Conservation (phyloP, 2,329 filamentous ascomycete genomes). For the Davidsoniella virescens region DNA sequence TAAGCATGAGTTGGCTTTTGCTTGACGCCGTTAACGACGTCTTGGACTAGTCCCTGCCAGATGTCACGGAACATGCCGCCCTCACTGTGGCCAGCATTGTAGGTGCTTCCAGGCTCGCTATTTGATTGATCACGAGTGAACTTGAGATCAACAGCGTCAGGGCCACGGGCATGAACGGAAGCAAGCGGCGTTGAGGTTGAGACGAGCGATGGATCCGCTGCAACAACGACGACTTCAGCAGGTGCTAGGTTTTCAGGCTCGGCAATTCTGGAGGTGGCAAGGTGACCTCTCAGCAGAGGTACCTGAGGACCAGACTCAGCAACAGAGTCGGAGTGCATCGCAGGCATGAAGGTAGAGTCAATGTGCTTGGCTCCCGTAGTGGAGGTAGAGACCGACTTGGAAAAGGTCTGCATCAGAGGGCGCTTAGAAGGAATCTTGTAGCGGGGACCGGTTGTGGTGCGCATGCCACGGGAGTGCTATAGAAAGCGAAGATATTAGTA, state of each 20-base stretch:
- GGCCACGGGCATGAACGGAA: conserved; percentile 40
- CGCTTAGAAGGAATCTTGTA: conserved; percentile 21
- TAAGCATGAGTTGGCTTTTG: conserved; percentile 1
- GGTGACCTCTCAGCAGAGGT: conserved; percentile 43
- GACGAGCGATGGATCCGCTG: conserved; percentile 37
- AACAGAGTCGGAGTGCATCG: conserved; percentile 27
- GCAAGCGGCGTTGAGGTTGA: conserved; percentile 34
- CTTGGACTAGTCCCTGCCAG: conserved; percentile 41
- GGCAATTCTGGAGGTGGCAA: conserved; percentile 27
- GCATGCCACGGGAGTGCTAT: conserved; percentile 24
- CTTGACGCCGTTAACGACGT: conserved; percentile 20
- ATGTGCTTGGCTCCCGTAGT: conserved; percentile 24
- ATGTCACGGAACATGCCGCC: conserved; percentile 36
- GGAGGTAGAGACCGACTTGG: conserved; percentile 29
- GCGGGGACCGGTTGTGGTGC: conserved; percentile 31
- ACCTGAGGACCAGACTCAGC: conserved; percentile 20
- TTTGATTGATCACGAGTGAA: conserved; percentile 26
- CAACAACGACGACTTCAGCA: conserved; percentile 36
- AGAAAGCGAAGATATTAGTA: conserved; percentile 1
- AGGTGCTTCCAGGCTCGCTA: conserved; percentile 18
- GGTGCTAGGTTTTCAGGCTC: conserved; percentile 24
- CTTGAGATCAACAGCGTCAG: conserved; percentile 40
- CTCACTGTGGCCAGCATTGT: conserved; percentile 13
- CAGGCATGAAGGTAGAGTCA: conserved; percentile 38
- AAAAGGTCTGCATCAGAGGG: conserved; percentile 49